Evolutionary conservation across 441 rosid species (phyloP).

Genomic region (Bruguiera hainesii): DNA sequence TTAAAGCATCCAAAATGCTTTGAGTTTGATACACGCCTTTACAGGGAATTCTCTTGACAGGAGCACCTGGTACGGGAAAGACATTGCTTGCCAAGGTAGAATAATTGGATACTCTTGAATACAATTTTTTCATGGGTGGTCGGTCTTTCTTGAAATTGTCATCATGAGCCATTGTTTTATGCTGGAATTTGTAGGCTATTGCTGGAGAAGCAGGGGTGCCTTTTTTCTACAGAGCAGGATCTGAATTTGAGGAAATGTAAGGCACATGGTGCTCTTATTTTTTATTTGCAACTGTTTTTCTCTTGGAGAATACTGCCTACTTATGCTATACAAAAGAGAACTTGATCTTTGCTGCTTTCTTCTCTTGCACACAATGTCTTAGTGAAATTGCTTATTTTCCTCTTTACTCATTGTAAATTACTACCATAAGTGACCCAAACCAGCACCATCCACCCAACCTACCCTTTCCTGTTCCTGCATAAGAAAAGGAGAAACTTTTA

Average conservation of each 20-base stretch:
- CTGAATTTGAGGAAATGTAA: conserved; percentile 99
- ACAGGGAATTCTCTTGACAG: conserved; percentile 98
- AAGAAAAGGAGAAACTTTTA: too few relatives aligned
- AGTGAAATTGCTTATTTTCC: too few relatives aligned
- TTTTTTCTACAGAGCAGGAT: conserved; percentile 97
- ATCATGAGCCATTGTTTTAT: background rate
- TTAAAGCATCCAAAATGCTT: too few relatives aligned
- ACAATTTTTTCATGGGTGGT: background rate
- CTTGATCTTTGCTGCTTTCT: too few relatives aligned
- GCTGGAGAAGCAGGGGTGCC: conserved; percentile 99
- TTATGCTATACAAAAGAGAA: too few relatives aligned
- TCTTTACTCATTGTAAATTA: too few relatives aligned
- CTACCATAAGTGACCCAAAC: too few relatives aligned
- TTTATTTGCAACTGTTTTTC: too few relatives aligned
- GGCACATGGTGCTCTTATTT: conserved; percentile 22
- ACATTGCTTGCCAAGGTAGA: conserved; percentile 94
- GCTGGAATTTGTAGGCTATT: conserved; percentile 63
- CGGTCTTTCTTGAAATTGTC: background rate
- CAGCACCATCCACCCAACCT: too few relatives aligned
- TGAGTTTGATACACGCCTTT: conserved; percentile 8
- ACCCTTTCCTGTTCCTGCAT: too few relatives aligned
- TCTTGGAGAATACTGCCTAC: too few relatives aligned
- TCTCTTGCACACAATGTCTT: too few relatives aligned
- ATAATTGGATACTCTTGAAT: background rate
- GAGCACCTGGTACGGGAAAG: conserved; percentile 99